Conservation (phyloP, 176 grass and related monocot species). For the Triticum urartu region DNA sequence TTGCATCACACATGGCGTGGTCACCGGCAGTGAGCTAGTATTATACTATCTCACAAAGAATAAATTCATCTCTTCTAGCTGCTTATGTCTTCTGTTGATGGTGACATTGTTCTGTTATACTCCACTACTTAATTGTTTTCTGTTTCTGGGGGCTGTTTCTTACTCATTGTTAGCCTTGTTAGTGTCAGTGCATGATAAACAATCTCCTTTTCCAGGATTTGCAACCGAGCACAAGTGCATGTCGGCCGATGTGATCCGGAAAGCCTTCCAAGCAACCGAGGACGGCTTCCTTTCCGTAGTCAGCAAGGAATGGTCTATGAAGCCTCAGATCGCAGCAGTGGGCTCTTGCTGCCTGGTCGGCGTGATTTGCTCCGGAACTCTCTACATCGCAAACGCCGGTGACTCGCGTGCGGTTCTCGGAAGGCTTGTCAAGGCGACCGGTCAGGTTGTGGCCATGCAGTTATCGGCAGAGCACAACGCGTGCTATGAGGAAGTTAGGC, state of each 20-base stretch:
- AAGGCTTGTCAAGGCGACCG: slow-evolving; percentile 59
- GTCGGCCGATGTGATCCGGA: slow-evolving; percentile 73
- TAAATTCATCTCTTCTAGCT: not conserved
- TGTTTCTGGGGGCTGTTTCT: not conserved
- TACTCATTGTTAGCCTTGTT: not conserved
- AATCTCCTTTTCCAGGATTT: slow-evolving; percentile 55
- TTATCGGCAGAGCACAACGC: slow-evolving; percentile 79
- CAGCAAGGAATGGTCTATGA: slow-evolving; percentile 65
- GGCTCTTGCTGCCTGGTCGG: slow-evolving; percentile 79
- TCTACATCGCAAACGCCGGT: slow-evolving; percentile 72
- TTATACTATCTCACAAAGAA: not conserved
- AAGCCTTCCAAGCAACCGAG: slow-evolving; percentile 77
- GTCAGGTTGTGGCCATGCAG: slow-evolving; percentile 62
- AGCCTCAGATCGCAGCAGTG: slow-evolving; percentile 86
- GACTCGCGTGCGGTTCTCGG: slow-evolving; percentile 79
- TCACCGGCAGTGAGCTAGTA: not conserved
- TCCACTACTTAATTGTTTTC: not conserved
- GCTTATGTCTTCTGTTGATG: not conserved
- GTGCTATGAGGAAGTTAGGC: slow-evolving; percentile 62
- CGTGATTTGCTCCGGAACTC: slow-evolving; percentile 57
- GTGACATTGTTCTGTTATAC: not conserved
- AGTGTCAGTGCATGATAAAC: not conserved
- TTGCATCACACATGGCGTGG: not conserved
- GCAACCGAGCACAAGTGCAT: slow-evolving; percentile 70
- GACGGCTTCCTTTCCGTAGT: slow-evolving; percentile 78